Conservation (phyloP, 2,329 filamentous ascomycete species). For the Colletotrichum somersetense region DNA sequence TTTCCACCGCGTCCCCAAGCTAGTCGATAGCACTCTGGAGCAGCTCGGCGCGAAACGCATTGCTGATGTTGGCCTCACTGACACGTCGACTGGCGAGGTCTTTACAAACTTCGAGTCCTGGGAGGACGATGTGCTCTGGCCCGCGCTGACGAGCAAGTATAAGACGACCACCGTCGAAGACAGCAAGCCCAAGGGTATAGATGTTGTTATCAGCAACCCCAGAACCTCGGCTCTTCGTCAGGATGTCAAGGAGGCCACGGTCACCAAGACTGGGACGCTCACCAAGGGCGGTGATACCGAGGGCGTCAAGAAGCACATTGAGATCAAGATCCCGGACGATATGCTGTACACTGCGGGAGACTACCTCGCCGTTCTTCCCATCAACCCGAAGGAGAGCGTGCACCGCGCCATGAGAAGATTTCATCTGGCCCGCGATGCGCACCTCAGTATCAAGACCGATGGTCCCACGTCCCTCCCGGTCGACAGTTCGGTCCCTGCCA, state of each 20-base stretch:
- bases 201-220: slow-evolving; percentile 65
- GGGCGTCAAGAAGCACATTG: slow-evolving; percentile 74
- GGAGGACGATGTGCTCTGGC: slow-evolving; percentile 70
- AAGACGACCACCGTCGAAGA: slow-evolving; percentile 55
- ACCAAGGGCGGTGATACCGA: slow-evolving; percentile 54
- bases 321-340: slow-evolving; percentile 75
- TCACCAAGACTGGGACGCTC: slow-evolving; percentile 65
- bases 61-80: slow-evolving; percentile 64
- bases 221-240: slow-evolving; percentile 70
- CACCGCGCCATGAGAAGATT: slow-evolving; percentile 76
- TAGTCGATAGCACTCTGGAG: slow-evolving; percentile 68
- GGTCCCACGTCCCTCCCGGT: slow-evolving; percentile 67
- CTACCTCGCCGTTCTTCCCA: slow-evolving; percentile 79
- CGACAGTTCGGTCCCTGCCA: slow-evolving; percentile 68
- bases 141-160: slow-evolving; percentile 61
- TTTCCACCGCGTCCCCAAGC: slow-evolving; percentile 75
- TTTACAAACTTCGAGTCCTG: slow-evolving; percentile 76
- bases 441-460: slow-evolving; percentile 69
- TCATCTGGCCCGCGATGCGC: slow-evolving; percentile 76
- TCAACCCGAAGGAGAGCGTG: slow-evolving; percentile 75
- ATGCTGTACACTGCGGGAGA: slow-evolving; percentile 79
- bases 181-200: slow-evolving; percentile 48
- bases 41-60: slow-evolving; percentile 54
- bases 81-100: slow-evolving; percentile 75
- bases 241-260: slow-evolving; percentile 70